Evolutionary conservation across 805 yeast species (phyloP), one percentile per base, ranked within the genome.

Genomic region (Wickerhamomyces ciferrii): DNA sequence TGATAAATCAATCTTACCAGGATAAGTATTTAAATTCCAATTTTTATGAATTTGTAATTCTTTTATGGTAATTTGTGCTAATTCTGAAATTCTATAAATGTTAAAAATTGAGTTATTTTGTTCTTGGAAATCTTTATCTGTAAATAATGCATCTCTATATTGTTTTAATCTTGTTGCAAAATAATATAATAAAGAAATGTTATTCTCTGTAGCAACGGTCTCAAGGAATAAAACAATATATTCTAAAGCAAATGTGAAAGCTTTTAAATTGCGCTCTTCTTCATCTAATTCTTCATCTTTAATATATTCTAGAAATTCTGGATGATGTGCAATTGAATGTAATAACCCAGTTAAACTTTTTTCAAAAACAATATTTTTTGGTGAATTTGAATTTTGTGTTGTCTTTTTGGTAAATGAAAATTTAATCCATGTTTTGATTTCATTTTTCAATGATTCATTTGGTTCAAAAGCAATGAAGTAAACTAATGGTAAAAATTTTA

Each of bases 401-500:
- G 43, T 25, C 17, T 63, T 58, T 43, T 50, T 57, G 23, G 63
- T 63, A 50, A 75, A 74, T 15, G 83, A 71, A 1, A 92, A 83
- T 41, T 74, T 71, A 5, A 87, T 72, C 96, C 97, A 90, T 1
- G 83, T 84, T 34, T 72, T 71, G 0, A 79, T 74, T 37, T 78
- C 75, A 1, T 66, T 61, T 49, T 72, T 76, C 36, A 88, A 59
- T 1, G 63, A 62, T 3, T 54, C 55, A 25, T 77, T 74, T 0
- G 95, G 92, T 57, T 90, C 97, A 57, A 79, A 81, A 0, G 94
- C 96, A 54, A 77, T 71, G 59, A 87, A 84, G 59, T 84, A 87
- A 0, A 87, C 67, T 20, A 87, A 60, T 0, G 89, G 83, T 39
- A 85, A 56, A 55, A 82, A 88, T 49, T 79, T 74, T 46, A 82